phyloP scores from a whole-genome alignment of 163 green algal genomes.

The Picocystis sp. region DNA sequence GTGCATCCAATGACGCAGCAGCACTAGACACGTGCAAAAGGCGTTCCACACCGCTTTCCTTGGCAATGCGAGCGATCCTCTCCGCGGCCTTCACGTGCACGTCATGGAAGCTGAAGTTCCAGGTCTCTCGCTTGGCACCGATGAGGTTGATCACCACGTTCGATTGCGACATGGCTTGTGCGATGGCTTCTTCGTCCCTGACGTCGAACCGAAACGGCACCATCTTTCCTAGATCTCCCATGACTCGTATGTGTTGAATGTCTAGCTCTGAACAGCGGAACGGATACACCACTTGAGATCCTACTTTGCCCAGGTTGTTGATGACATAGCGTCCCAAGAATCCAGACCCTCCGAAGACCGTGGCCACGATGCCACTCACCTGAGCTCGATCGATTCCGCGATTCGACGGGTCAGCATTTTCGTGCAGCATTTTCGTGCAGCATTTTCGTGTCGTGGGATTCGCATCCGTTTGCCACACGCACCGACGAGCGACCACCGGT shows the following conservation, averaged over 20 bases:
- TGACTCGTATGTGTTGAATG: slow-evolving; percentile 71
- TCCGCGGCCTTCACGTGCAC: slow-evolving; percentile 50
- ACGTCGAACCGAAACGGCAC: slow-evolving; percentile 40
- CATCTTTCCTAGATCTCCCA: slow-evolving; percentile 93
- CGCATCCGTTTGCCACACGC: no score
- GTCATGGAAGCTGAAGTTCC: slow-evolving; percentile 81
- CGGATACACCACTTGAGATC: slow-evolving; percentile 69
- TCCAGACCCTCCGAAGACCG: slow-evolving; percentile 89
- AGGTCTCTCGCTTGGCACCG: slow-evolving; percentile 65
- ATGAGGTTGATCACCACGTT: slow-evolving; percentile 91
- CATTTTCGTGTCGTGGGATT: no score
- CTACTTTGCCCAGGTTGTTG: slow-evolving; percentile 54
- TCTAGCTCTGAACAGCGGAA: slow-evolving; percentile 74
- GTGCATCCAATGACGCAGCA: slow-evolving; percentile 34
- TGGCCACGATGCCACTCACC: slow-evolving; percentile 63
- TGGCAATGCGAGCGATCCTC: slow-evolving; percentile 35
- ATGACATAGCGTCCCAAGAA: slow-evolving; percentile 94
- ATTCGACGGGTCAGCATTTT: no score
- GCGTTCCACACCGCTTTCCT: slow-evolving; percentile 32
- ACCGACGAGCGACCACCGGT: no score
- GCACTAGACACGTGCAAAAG: slow-evolving; percentile 73
- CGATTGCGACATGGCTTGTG: slow-evolving; percentile 42
- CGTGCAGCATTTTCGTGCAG: no score
- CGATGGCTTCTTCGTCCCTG: slow-evolving; percentile 54
- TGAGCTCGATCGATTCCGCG: slow-evolving; percentile 8